Base-by-base conservation (phyloP, 495 filamentous ascomycete genomes). In the Glonium stellatum region DNA sequence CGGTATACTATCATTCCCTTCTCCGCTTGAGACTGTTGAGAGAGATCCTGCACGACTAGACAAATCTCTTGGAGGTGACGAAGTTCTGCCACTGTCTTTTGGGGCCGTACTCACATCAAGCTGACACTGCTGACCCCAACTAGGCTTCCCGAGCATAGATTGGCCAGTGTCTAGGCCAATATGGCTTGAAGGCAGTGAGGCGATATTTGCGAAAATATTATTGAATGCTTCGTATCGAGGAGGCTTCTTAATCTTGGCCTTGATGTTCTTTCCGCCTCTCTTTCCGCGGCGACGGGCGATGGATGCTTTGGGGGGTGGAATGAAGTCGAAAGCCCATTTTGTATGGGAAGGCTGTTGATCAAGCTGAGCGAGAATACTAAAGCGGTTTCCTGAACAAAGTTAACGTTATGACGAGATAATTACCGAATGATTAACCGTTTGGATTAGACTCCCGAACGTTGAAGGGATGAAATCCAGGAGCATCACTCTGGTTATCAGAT, bases 241-340 rank as follows among this genome's bases (percentile, higher is more conserved):
- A 19, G 27, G 48, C 15, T 18, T 50, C 10, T 44, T 42, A 31
- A 21, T n/a, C 36, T 59, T 64, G 5, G 21, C 5, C 36, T 41
- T 55, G 18, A 1, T 23, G 23, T 47, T 34, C 37, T 50, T 61
- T 21, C 62, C 58, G n/a, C 58, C 54, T 27, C 63, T 59, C 31
- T 59, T 66, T 19, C 59, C 59, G 19, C 59, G 63, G 34, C 55
- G 51, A n/a, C 63, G 59, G n/a, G 55, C n/a, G 25, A 18, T 42
- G 39, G 18, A 15, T 12, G 47, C n/a, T 23, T 42, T 52, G 15
- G 63, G 34, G 5, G 64, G 48, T 19, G 55, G 36, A 25, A 50
- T 23, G 42, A 67, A 54, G 22, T 67, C 60, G 42, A 67, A 63
- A 23, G 41, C 57, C 60, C 50, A 63, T 25, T 67, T 60, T 6